These are phyloP conservation scores for California macrophylla DNA, from an alignment of 441 rosid species.

Conservation along the genomic window DNA sequence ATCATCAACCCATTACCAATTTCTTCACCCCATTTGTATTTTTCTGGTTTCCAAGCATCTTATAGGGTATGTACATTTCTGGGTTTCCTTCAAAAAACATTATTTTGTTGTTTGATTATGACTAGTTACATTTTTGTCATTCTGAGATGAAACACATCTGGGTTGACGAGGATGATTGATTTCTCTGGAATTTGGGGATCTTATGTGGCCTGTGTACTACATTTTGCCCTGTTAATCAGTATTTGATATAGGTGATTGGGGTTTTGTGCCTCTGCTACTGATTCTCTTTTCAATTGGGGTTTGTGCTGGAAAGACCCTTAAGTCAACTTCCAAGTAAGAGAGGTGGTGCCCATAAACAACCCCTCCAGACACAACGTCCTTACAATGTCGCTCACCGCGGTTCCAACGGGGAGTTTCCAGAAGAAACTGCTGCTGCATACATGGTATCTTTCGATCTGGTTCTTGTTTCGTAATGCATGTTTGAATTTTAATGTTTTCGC, in stretches of 20 bases:
- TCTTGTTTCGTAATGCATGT: not conserved
- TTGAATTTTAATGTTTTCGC: no score
- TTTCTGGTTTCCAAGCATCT: not conserved
- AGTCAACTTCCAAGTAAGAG: slow-evolving; percentile 13
- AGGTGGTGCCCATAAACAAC: not conserved
- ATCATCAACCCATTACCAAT: not conserved
- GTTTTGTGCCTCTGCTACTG: not conserved
- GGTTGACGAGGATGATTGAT: not conserved
- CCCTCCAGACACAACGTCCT: slow-evolving; percentile 16
- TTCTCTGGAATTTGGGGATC: not conserved
- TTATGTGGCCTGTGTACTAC: not conserved
- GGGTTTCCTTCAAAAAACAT: not conserved
- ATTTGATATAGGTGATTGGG: not conserved
- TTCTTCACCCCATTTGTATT: not conserved
- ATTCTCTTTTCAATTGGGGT: not conserved
- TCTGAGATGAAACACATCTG: not conserved
- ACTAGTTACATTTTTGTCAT: not conserved
- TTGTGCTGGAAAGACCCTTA: slow-evolving; percentile 14
- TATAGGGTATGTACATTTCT: not conserved
- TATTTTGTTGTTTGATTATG: not conserved
- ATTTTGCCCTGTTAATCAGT: no score
- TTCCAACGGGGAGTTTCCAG: slow-evolving; percentile 21
- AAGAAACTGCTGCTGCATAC: slow-evolving; percentile 22
- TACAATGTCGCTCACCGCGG: slow-evolving; percentile 23
- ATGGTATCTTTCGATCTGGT: slow-evolving; percentile 1